phyloP scores from a whole-genome alignment of 768 basidiomycete species.

The Leccinum truebloodii region DNA sequence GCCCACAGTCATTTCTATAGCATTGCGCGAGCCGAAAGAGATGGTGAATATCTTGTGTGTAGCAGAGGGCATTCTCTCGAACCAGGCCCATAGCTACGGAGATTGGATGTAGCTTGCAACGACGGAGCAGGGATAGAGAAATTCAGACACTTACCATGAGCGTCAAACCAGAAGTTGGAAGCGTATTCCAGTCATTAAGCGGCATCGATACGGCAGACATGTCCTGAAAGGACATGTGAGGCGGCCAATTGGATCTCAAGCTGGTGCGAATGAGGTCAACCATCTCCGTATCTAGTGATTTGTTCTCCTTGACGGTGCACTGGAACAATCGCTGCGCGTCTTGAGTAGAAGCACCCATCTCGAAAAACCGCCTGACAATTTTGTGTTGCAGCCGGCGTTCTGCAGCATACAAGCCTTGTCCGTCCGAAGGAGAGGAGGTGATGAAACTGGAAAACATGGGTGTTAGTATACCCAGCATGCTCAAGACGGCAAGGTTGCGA shows the following conservation, averaged over 20 bases:
- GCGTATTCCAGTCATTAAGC: conserved; percentile 47
- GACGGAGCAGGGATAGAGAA: neutral
- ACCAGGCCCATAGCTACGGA: conserved; percentile 48
- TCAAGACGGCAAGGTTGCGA: conserved; percentile 68
- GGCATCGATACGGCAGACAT: conserved; percentile 50
- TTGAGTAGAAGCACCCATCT: conserved; percentile 68
- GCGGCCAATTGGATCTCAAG: conserved; percentile 76
- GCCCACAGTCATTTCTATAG: conserved; percentile 49
- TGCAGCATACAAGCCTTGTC: conserved; percentile 11
- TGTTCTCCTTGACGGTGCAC: conserved; percentile 48
- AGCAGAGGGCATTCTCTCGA: conserved; percentile 43
- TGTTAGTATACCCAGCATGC: conserved; percentile 54
- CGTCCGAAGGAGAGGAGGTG: conserved; percentile 22
- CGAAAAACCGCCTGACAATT: conserved; percentile 65
- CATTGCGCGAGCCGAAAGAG: conserved; percentile 27
- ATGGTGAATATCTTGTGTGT: conserved; percentile 40
- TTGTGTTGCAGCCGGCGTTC: conserved; percentile 62
- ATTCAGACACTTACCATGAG: conserved; percentile 53
- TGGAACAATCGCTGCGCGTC: conserved; percentile 70
- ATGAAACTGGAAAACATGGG: conserved; percentile 43
- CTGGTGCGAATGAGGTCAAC: conserved; percentile 69
- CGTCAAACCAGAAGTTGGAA: conserved; percentile 67
- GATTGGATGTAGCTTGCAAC: neutral
- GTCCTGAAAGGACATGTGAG: conserved; percentile 71
- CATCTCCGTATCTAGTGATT: conserved; percentile 59